Evolutionary conservation across 768 basidiomycete species (phyloP).

Genomic region (Lyophyllum decastes): DNA sequence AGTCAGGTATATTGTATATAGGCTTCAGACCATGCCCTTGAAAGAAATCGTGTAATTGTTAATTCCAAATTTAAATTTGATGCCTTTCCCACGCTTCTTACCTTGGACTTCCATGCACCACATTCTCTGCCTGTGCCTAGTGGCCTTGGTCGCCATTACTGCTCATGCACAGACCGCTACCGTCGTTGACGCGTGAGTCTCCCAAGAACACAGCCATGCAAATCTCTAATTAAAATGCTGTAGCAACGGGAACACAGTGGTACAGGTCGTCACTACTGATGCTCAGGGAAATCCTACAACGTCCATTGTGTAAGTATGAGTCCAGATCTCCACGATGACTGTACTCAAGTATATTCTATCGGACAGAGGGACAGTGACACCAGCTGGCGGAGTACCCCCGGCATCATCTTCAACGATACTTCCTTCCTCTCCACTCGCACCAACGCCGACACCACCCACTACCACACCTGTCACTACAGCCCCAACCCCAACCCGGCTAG

Average conservation of each 20-base stretch:
- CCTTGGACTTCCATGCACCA: slow-evolving; percentile 12
- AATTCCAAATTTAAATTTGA: neutral
- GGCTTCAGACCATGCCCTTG: too few species aligned
- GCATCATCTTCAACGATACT: slow-evolving; percentile 23
- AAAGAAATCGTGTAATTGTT: too few species aligned
- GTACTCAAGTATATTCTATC: neutral
- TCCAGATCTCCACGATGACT: neutral
- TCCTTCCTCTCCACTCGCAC: slow-evolving; percentile 19
- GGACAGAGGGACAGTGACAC: slow-evolving; percentile 24
- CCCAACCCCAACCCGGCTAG: neutral
- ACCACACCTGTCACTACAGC: slow-evolving; percentile 19
- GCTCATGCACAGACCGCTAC: slow-evolving; percentile 51
- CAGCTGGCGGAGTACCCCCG: slow-evolving; percentile 16
- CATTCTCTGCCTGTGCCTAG: slow-evolving; percentile 11
- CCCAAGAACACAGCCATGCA: neutral
- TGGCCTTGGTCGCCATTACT: slow-evolving; percentile 19
- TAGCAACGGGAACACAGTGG: slow-evolving; percentile 50
- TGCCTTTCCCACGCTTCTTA: slow-evolving; percentile 8
- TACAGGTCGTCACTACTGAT: slow-evolving; percentile 35
- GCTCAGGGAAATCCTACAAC: slow-evolving; percentile 12
- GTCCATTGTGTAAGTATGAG: slow-evolving; percentile 13
- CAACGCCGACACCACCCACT: slow-evolving; percentile 11
- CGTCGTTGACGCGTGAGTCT: slow-evolving; percentile 44
- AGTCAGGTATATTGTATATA: too few species aligned
- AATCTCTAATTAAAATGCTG: neutral